These are phyloP conservation scores for Fusarium sp. DNA, from an alignment of 2,329 filamentous ascomycete species.

Conservation along the genomic window DNA sequence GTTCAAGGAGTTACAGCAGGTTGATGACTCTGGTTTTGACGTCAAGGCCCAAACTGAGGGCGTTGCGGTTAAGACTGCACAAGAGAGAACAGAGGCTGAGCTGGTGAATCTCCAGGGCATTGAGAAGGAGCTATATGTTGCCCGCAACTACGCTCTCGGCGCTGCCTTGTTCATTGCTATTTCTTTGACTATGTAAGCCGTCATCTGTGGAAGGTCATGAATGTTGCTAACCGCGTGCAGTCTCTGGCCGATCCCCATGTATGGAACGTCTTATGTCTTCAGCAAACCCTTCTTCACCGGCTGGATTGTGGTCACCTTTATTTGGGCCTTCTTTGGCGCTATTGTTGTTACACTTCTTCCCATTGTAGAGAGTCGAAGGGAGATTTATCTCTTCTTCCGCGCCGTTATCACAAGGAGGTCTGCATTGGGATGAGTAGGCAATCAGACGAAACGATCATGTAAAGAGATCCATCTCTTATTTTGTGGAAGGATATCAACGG, in stretches of 20 bases:
- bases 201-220: too few species aligned
- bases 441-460: background rate
- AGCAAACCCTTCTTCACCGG: background rate
- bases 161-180: background rate
- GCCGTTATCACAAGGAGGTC: background rate
- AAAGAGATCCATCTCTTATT: background rate
- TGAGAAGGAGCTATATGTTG: background rate
- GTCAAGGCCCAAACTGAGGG: background rate
- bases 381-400: background rate
- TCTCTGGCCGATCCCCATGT: background rate
- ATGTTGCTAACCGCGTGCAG: background rate
- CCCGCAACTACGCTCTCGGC: background rate
- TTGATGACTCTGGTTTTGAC: background rate
- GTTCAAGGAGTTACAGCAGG: background rate
- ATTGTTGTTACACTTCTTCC: background rate
- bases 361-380: background rate
- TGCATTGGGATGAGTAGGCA: background rate
- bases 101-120: background rate
- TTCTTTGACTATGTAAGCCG: background rate
- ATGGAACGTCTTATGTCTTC: background rate
- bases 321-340: background rate
- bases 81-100: background rate
- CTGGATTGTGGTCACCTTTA: background rate
- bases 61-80: background rate
- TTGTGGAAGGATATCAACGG: background rate